These are phyloP conservation scores for Capsella bursapastoris DNA, from an alignment of 345 rosid genomes.

Conservation along the genomic window DNA sequence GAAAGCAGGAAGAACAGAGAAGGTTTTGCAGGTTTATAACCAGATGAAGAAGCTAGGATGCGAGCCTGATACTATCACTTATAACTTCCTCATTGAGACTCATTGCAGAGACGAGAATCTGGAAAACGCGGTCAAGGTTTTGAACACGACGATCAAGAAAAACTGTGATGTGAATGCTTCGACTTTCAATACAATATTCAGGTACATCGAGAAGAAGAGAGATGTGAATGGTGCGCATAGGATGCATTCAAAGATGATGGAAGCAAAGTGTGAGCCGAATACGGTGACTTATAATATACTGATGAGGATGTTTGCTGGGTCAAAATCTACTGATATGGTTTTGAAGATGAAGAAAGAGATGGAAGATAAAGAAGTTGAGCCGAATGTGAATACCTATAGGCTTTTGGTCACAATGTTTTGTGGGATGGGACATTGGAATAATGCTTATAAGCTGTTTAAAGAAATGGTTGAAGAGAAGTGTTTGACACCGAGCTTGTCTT, in stretches of 20 bases:
- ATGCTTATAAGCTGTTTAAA: slow-evolving; percentile 74
- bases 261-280: slow-evolving; percentile 60
- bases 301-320: slow-evolving; percentile 77
- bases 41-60: slow-evolving; percentile 85
- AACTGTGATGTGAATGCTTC: slow-evolving; percentile 68
- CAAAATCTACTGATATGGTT: slow-evolving; percentile 86
- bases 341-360: slow-evolving; percentile 91
- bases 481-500: slow-evolving; percentile 66
- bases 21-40: slow-evolving; percentile 89
- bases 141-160: slow-evolving; percentile 65
- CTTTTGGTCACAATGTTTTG: slow-evolving; percentile 85
- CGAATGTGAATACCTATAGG: slow-evolving; percentile 83
- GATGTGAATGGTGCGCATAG: slow-evolving; percentile 88
- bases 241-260: slow-evolving; percentile 78
- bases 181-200: slow-evolving; percentile 75
- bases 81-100: slow-evolving; percentile 71
- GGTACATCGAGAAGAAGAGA: slow-evolving; percentile 66
- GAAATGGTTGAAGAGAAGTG: slow-evolving; percentile 93
- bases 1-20: slow-evolving; percentile 83
- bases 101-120: slow-evolving; percentile 78
- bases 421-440: slow-evolving; percentile 96
- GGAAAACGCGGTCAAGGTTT: slow-evolving; percentile 70
- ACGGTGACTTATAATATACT: slow-evolving; percentile 75
- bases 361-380: slow-evolving; percentile 81
- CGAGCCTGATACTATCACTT: slow-evolving; percentile 67